phyloP scores from a whole-genome alignment of 1,284 basidiomycete genomes.

The Leccinum pachyderme region DNA sequence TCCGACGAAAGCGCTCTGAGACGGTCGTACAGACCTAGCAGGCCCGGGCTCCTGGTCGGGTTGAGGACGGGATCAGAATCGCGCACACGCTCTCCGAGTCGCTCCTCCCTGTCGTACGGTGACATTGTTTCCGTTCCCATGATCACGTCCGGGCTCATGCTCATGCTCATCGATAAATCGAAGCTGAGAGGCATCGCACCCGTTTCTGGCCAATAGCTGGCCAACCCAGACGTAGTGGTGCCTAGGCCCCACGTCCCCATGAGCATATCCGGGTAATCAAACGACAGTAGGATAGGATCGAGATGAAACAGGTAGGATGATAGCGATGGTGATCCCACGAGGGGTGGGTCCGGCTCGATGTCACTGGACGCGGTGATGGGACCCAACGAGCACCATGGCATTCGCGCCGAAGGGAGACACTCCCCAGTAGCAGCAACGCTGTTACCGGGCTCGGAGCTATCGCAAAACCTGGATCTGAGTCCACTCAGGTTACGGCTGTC shows the following conservation, averaged over 20 bases:
- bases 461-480: not conserved
- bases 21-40: not conserved
- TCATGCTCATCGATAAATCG: not conserved
- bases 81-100: not conserved
- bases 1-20: not conserved
- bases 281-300: constrained; percentile 28
- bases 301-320: constrained; percentile 16
- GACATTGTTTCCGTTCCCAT: not conserved
- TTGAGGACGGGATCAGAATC: not conserved
- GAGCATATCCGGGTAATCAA: constrained; percentile 8
- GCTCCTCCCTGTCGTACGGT: not conserved
- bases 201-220: not conserved
- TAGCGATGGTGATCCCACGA: not conserved
- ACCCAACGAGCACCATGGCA: constrained; percentile 20
- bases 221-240: not conserved
- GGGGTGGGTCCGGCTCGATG: not conserved
- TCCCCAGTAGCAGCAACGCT: not conserved
- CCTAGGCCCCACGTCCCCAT: not conserved
- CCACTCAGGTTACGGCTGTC: constrained; percentile 9
- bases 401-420: constrained; percentile 20
- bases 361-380: constrained; percentile 1
- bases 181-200: not conserved
- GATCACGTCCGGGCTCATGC: not conserved
- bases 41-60: not conserved
- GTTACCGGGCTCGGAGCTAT: not conserved